These are phyloP conservation scores for Solanum rostratum DNA, from an alignment of 257 asterid species.

Conservation along the genomic window DNA sequence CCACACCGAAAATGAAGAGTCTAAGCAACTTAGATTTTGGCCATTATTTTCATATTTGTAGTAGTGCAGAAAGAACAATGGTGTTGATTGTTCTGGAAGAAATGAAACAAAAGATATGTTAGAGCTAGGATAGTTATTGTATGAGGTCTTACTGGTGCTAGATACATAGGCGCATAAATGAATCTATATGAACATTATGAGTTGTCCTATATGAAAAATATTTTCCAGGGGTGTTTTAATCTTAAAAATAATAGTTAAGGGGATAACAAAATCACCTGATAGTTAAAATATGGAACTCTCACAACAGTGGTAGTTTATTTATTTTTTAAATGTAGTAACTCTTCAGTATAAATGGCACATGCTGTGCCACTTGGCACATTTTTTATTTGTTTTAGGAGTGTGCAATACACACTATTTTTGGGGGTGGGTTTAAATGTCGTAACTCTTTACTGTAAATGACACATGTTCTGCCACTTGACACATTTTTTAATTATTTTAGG, in stretches of 20 bases:
- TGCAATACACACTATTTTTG: not conserved
- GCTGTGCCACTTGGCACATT: not conserved
- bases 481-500: not conserved
- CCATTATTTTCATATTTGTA: not conserved
- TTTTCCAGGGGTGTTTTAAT: not conserved
- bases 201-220: not conserved
- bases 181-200: no score
- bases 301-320: not conserved
- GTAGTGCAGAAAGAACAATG: not conserved
- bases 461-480: not conserved
- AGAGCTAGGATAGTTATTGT: no score
- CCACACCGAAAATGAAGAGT: no score
- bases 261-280: not conserved
- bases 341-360: not conserved
- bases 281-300: not conserved
- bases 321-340: not conserved
- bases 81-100: not conserved
- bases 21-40: not conserved
- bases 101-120: no score
- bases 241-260: not conserved
- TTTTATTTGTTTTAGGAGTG: not conserved
- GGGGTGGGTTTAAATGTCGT: not conserved
- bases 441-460: not conserved
- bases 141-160: no score
- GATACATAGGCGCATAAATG: not conserved